Base-by-base conservation (phyloP, 164 flowering plant genomes). In the Aristolochia fimbriata region DNA sequence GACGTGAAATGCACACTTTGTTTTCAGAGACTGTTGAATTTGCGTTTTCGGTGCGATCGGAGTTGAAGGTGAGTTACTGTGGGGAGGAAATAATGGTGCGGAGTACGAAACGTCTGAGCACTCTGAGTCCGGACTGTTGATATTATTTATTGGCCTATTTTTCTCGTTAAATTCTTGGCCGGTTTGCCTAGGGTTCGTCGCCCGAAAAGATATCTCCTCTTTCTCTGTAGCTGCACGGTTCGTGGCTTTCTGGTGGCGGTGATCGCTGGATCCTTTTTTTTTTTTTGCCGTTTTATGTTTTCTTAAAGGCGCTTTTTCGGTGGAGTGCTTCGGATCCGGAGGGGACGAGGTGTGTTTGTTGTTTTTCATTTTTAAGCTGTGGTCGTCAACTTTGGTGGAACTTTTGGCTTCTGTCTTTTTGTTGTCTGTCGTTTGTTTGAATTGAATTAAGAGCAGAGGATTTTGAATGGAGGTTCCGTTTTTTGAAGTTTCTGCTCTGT, bases 11-110 rank as follows among this genome's bases (percentile, higher is more conserved):
- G 17, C 19, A 16, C 51, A 6, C 21, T 48, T 48, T 16, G 51
- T 16, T 16, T 50, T 50, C 20, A 16, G 43, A 37, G 43, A 37
- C 12, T 27, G 30, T 37, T 37, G 43, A 37, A 10, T 20, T 15
- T 49, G 20, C 52, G 6, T 49, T 25, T 4, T 25, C 57, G n/a
- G 12, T 54, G 57, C 57, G 9, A 22, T 54, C 31, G 20, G 33
- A 54, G 57, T 24, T 54, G 33, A 54, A 54, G 57, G 57, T 54
- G 33, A 54, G 31, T 24, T 20, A 24, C 30, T 54, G 13, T 50
- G 22, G 21, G 12, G 43, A 7, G 43, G 8, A 37, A 37, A 37
- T 37, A 37, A 37, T 37, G 43, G 43, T 37, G 43, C 12, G 43
- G 43, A 37, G 8, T 37, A 37, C 43, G 43, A 37, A 37, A 37